phyloP scores from a whole-genome alignment of 805 yeast species.

The Blastobotrys attinorum region DNA sequence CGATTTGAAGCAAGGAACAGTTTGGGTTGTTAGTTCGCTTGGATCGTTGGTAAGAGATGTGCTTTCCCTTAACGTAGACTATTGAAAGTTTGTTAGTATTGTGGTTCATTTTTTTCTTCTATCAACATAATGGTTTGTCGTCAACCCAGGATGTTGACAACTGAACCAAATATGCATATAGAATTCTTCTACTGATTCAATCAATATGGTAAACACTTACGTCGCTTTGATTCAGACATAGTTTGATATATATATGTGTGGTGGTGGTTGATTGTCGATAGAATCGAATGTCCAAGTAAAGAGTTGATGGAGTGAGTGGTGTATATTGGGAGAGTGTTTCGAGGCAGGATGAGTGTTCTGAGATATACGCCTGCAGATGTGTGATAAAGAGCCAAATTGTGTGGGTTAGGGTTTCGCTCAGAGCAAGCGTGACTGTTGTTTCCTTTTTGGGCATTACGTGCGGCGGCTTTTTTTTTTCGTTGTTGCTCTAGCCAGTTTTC shows the following conservation, averaged over 20 bases:
- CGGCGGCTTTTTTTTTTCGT: too few species aligned
- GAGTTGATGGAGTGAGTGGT: not conserved
- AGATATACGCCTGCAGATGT: not conserved
- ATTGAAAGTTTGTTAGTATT: slow-evolving; percentile 10
- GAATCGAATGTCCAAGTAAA: not conserved
- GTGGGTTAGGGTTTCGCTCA: too few species aligned
- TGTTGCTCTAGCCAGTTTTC: too few species aligned
- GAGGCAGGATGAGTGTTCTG: not conserved
- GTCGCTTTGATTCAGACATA: not conserved
- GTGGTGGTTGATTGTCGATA: not conserved
- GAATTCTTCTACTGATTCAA: too few species aligned
- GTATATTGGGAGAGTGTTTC: not conserved
- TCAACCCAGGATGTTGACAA: too few species aligned
- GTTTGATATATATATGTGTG: not conserved
- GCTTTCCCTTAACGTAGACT: slow-evolving; percentile 99
- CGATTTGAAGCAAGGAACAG: slow-evolving; percentile 93
- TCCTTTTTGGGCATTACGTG: too few species aligned
- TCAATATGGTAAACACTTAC: too few species aligned
- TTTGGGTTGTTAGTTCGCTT: slow-evolving; percentile 97
- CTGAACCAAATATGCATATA: too few species aligned
- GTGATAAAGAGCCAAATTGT: too few species aligned
- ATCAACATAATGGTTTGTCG: too few species aligned
- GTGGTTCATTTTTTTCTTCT: not conserved
- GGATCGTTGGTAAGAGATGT: slow-evolving; percentile 99
- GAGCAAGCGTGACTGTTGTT: too few species aligned